Percentiles rank a stretch among this genome's conserved stretches.
Evolutionary conservation across 768 basidiomycete genomes (phyloP).

Genomic region (Suillus discolor): DNA sequence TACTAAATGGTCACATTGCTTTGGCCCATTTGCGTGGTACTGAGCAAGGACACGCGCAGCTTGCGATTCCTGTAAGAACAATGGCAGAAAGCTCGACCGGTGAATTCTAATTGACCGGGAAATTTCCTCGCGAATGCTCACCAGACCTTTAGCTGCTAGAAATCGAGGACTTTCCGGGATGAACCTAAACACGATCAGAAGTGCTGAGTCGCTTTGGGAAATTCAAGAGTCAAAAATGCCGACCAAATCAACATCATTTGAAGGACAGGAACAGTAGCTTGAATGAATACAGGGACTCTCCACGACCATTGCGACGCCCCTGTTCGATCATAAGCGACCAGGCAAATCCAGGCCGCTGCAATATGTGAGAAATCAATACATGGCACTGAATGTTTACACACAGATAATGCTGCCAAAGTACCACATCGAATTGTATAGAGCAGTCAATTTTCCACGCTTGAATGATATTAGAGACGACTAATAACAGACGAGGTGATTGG

Average conservation of each 20-base stretch:
- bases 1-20: slow-evolving; percentile 60
- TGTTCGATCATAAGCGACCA: slow-evolving; percentile 42
- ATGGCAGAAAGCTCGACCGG: background rate
- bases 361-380: background rate
- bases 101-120: background rate
- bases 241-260: slow-evolving; percentile 60
- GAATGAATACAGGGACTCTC: slow-evolving; percentile 66
- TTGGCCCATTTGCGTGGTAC: slow-evolving; percentile 67
- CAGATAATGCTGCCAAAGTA: slow-evolving; percentile 70
- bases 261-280: slow-evolving; percentile 57
- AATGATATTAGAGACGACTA: background rate
- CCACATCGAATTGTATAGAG: slow-evolving; percentile 74
- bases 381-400: slow-evolving; percentile 15
- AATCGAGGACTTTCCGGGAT: slow-evolving; percentile 71
- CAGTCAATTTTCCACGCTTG: slow-evolving; percentile 57
- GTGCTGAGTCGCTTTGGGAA: background rate
- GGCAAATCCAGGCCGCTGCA: slow-evolving; percentile 49
- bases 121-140: slow-evolving; percentile 28
- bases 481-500: background rate
- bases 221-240: slow-evolving; percentile 11
- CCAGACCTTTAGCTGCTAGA: slow-evolving; percentile 61
- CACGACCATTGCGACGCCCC: slow-evolving; percentile 54
- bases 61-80: slow-evolving; percentile 46
- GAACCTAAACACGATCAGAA: slow-evolving; percentile 42
- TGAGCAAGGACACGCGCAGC: slow-evolving; percentile 65